Percentiles rank a stretch among this genome's conserved stretches.
phyloP scores from a whole-genome alignment of 2,329 filamentous ascomycete species.

The Plectosphaerella plurivora region DNA sequence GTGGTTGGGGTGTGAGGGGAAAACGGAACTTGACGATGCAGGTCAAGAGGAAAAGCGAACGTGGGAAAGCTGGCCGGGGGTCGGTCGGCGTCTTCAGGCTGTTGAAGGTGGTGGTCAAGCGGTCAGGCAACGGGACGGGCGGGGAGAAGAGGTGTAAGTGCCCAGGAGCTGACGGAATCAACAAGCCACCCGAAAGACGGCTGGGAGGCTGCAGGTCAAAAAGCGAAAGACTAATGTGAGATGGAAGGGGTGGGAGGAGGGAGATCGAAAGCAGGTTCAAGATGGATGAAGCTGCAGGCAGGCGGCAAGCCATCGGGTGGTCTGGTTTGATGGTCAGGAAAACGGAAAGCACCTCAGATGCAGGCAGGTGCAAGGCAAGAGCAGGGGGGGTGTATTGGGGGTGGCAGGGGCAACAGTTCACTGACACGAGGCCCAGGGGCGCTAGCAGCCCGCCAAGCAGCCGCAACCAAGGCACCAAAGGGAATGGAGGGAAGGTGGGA shows the following conservation, averaged over 20 bases:
- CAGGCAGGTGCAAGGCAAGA: background rate
- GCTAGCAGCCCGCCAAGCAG: background rate
- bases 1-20: background rate
- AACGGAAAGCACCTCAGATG: background rate
- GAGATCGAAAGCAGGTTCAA: background rate
- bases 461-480: background rate
- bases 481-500: background rate
- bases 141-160: background rate
- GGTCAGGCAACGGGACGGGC: background rate
- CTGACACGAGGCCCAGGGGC: background rate
- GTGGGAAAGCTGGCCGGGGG: background rate
- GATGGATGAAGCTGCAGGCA: background rate
- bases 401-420: background rate
- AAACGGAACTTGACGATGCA: background rate
- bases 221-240: background rate
- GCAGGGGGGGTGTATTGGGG: no score
- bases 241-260: background rate
- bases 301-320: background rate
- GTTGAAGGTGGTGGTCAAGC: background rate
- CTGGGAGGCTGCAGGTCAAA: background rate
- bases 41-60: background rate
- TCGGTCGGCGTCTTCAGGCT: background rate
- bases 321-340: background rate
- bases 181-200: conserved; percentile 1
- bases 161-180: background rate